Base-by-base conservation (phyloP, 2,329 filamentous ascomycete genomes). In the Epichloe elymi region DNA sequence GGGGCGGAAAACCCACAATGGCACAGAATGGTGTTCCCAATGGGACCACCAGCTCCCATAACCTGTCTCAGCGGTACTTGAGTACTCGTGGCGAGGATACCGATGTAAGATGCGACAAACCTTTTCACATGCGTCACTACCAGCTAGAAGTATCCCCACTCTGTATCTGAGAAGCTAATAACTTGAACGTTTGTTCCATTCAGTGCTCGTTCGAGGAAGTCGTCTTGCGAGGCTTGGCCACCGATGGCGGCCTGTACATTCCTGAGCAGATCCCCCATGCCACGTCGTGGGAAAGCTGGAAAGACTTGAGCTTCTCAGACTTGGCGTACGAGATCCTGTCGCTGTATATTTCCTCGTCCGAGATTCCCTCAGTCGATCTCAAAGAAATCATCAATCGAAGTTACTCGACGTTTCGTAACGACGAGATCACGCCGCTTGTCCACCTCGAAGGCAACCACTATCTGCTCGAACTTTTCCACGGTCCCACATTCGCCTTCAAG, bases 401-500 rank as follows among this genome's bases (percentile, higher is more conserved):
- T 61, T 98, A 98, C 67, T 80, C 86, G 19, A 95, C 89, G 8
- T 98, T 98, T 74, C 85, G 90, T 58, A 76, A 80, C 36, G 70
- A 81, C 41, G 82, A 94, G 50, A 81, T 88, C 41, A 89, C 88
- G 0, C 93, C 93, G 0, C 70, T 93, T 26, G 78, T 87, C 42
- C 80, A 85, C n/a, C 74, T 96, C 49, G 56, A 63, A 11, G 79
- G 91, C 62, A 85, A 91, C 64, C 74, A 96, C 41, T 82, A 95
- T 64, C 74, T 96, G 51, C 79, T 98, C 36, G 93, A 98, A 69
- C 78, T 98, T 42, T 98, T 97, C 75, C 91, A 97, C 66, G 93
- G 93, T 1, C 93, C 90, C 5, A 97, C 85, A 0, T 96, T 89
- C 65, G 86, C 91, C 2, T 97, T 97, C 74, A 95, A 97, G 70